phyloP scores from a whole-genome alignment of 2,329 filamentous ascomycete species.

The Pseudogymnoascus sp. region DNA sequence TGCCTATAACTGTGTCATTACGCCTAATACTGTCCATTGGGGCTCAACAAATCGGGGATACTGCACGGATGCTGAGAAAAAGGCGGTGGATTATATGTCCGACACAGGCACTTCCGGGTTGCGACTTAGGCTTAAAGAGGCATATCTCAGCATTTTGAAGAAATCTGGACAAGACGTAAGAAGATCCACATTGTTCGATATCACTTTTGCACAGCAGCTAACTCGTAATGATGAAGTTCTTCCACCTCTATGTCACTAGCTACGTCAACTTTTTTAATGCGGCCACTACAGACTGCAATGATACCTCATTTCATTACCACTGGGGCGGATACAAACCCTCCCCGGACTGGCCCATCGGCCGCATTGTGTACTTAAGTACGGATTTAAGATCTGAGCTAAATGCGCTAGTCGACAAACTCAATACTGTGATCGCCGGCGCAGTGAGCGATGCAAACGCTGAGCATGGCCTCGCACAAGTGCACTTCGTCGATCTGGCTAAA shows the following conservation, averaged over 20 bases:
- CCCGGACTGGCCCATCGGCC: too few relatives aligned
- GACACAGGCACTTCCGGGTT: not conserved
- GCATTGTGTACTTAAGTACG: not conserved
- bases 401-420: not conserved
- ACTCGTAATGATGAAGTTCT: not conserved
- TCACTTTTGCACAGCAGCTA: not conserved
- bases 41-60: too few relatives aligned
- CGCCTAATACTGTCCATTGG: too few relatives aligned
- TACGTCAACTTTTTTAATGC: not conserved
- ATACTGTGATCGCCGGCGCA: not conserved
- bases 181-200: not conserved
- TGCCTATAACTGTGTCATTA: not conserved
- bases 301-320: not conserved
- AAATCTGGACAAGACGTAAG: not conserved
- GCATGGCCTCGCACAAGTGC: not conserved
- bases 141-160: not conserved
- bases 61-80: not conserved
- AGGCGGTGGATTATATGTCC: not conserved
- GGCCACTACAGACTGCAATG: not conserved
- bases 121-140: not conserved
- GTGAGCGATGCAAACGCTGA: not conserved
- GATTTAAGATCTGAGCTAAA: not conserved
- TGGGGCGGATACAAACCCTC: too few relatives aligned
- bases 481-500: not conserved
- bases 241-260: not conserved